Evolutionary conservation across 2,329 filamentous ascomycete species (phyloP).

Genomic region (Capronia coronata): DNA sequence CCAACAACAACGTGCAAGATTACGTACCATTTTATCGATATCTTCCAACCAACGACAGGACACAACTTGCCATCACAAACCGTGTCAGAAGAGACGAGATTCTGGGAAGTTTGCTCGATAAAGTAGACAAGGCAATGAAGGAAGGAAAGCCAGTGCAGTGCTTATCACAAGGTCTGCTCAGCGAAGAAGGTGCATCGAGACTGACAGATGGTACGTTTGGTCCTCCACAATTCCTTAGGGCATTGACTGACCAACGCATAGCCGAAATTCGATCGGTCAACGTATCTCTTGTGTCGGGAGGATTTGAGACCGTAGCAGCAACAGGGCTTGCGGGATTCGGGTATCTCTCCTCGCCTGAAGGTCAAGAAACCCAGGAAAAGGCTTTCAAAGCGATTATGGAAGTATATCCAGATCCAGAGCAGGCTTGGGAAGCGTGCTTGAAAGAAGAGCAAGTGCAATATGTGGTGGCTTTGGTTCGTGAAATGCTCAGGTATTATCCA

Average conservation of each 20-base stretch:
- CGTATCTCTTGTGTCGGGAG: slow-evolving; percentile 47
- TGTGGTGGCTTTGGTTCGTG: slow-evolving; percentile 54
- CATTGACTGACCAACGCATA: not conserved
- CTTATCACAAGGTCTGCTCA: not conserved
- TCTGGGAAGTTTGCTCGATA: not conserved
- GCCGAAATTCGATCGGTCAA: not conserved
- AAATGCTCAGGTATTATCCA: slow-evolving; percentile 56
- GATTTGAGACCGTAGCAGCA: slow-evolving; percentile 60
- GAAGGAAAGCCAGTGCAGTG: not conserved
- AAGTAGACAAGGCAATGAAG: not conserved
- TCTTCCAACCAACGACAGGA: not conserved
- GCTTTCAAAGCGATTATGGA: slow-evolving; percentile 52
- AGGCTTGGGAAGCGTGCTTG: slow-evolving; percentile 37
- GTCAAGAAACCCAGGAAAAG: slow-evolving; percentile 56
- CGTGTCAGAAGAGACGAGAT: not conserved
- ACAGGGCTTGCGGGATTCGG: slow-evolving; percentile 43
- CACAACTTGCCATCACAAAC: not conserved
- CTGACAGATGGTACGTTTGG: not conserved
- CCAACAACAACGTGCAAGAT: slow-evolving; percentile 48
- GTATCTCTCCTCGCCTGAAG: slow-evolving; percentile 55
- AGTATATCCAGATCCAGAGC: slow-evolving; percentile 41
- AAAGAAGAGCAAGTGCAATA: slow-evolving; percentile 60
- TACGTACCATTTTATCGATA: slow-evolving; percentile 52
- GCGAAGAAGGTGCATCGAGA: not conserved
- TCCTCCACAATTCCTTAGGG: not conserved